Evolutionary conservation across 257 asterid genomes (phyloP).

Genomic region (Euphrasia confusa): DNA sequence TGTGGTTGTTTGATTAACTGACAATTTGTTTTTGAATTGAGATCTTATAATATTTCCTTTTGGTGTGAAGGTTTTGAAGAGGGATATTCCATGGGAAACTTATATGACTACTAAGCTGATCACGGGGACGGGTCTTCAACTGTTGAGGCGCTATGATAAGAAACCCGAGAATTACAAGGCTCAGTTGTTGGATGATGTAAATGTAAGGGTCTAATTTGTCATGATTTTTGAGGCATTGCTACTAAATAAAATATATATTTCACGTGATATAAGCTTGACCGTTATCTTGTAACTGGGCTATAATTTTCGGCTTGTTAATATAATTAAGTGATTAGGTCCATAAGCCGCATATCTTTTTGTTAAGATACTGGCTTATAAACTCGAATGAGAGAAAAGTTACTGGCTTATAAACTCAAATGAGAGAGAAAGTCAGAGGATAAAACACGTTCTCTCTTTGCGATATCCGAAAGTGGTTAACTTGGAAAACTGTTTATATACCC

Average conservation of each 20-base stretch:
- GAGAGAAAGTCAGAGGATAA: too few species aligned
- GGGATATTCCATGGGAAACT: constrained; percentile 97
- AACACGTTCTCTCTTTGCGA: too few species aligned
- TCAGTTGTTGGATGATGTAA: constrained; percentile 81
- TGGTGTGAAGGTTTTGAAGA: constrained; percentile 36
- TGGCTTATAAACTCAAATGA: too few species aligned
- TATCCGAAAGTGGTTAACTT: not conserved
- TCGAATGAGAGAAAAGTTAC: too few species aligned
- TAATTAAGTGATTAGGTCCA: not conserved
- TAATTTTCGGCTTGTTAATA: not conserved
- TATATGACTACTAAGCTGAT: constrained; percentile 87
- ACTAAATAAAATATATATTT: not conserved
- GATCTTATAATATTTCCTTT: constrained; percentile 18
- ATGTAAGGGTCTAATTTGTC: not conserved
- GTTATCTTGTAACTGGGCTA: not conserved
- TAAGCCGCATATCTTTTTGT: not conserved
- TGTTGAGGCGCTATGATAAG: constrained; percentile 85
- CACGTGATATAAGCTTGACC: not conserved
- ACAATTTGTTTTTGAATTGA: constrained; percentile 8
- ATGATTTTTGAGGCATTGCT: constrained; percentile 11
- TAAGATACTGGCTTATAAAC: not conserved
- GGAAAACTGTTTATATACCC: not conserved
- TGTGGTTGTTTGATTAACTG: constrained; percentile 18
- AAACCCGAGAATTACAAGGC: constrained; percentile 68
- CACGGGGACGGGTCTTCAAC: constrained; percentile 79